These are phyloP conservation scores for Rhizopus sp. DNA, from an alignment of 371 early-diverging fungal genomes.

Conservation along the genomic window DNA sequence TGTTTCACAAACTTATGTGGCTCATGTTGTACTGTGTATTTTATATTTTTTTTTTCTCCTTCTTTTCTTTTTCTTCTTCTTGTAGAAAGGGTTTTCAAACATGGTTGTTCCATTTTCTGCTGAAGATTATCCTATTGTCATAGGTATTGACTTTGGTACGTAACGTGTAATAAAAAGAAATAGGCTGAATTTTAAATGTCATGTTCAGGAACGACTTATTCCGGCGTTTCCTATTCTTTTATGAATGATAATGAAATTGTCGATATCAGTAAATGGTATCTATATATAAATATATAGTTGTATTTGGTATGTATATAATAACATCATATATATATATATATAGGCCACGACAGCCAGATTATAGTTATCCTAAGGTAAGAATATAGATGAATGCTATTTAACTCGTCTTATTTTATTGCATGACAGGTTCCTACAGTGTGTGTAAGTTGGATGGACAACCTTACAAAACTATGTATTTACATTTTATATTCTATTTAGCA, in stretches of 20 bases:
- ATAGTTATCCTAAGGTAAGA: slow-evolving; percentile 45
- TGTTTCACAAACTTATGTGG: slow-evolving; percentile 1
- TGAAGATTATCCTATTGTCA: slow-evolving; percentile 55
- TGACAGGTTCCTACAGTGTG: slow-evolving; percentile 44
- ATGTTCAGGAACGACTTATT: slow-evolving; percentile 58
- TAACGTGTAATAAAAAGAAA: not conserved
- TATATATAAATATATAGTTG: not conserved
- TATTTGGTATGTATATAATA: slow-evolving; percentile 27
- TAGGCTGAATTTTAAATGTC: not conserved
- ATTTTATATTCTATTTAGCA: slow-evolving; percentile 16
- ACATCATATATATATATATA: not conserved
- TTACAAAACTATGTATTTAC: not conserved
- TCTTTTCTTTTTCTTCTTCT: slow-evolving; percentile 4
- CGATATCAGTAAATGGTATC: slow-evolving; percentile 40
- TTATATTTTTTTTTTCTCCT: slow-evolving; percentile 2
- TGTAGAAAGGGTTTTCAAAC: not conserved
- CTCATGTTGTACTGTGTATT: not conserved
- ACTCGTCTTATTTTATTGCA: not conserved
- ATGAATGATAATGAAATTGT: slow-evolving; percentile 38
- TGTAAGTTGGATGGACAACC: slow-evolving; percentile 27
- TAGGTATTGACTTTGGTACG: slow-evolving; percentile 63
- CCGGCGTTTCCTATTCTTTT: slow-evolving; percentile 58
- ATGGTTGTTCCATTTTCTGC: slow-evolving; percentile 23
- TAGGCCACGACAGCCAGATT: slow-evolving; percentile 47
- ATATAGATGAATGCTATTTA: not conserved